Percentiles rank a stretch among this genome's conserved stretches.
phyloP scores from a whole-genome alignment of 2,329 filamentous ascomycete species.

The Chrysoporthe deuterocubensis region DNA sequence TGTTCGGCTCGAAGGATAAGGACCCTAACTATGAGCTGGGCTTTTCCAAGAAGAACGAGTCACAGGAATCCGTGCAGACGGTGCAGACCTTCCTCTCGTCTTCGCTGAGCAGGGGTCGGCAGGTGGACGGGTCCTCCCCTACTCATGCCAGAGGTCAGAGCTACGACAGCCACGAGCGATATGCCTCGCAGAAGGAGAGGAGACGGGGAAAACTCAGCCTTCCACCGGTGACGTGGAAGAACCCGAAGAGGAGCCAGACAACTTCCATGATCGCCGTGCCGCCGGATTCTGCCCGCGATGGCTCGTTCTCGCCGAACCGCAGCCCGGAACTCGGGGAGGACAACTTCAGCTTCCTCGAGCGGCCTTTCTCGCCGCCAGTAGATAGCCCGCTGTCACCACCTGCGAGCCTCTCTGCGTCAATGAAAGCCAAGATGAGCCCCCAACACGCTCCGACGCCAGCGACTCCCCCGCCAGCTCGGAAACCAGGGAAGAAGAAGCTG shows the following conservation, averaged over 20 bases:
- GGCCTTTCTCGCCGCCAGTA: conserved; percentile 24
- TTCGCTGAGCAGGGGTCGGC: conserved; percentile 14
- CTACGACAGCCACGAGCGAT: conserved; percentile 22
- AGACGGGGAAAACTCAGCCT: conserved; percentile 20
- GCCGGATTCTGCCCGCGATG: conserved; percentile 26
- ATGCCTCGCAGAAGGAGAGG: conserved; percentile 15
- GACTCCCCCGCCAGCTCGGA: conserved; percentile 4
- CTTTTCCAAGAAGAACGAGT: conserved; percentile 4
- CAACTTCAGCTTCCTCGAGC: conserved; percentile 27
- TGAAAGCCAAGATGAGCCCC: conserved; percentile 37
- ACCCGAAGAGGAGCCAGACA: conserved; percentile 17
- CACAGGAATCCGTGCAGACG: conserved; percentile 20
- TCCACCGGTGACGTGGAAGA: conserved; percentile 26
- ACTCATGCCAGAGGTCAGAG: conserved; percentile 20
- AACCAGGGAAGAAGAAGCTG: conserved; percentile 22
- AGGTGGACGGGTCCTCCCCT: conserved; percentile 7
- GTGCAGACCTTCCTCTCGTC: conserved; percentile 16
- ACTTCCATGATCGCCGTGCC: conserved; percentile 29
- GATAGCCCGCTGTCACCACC: conserved; percentile 23
- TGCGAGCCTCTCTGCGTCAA: conserved; percentile 35
- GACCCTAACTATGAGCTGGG: background rate
- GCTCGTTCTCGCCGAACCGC: conserved; percentile 11
- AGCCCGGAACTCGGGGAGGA: conserved; percentile 14
- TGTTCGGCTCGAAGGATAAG: conserved; percentile 26
- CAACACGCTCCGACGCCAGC: conserved; percentile 20